phyloP scores from a whole-genome alignment of 139 green algal genomes.

The Picochlorum sp. region DNA sequence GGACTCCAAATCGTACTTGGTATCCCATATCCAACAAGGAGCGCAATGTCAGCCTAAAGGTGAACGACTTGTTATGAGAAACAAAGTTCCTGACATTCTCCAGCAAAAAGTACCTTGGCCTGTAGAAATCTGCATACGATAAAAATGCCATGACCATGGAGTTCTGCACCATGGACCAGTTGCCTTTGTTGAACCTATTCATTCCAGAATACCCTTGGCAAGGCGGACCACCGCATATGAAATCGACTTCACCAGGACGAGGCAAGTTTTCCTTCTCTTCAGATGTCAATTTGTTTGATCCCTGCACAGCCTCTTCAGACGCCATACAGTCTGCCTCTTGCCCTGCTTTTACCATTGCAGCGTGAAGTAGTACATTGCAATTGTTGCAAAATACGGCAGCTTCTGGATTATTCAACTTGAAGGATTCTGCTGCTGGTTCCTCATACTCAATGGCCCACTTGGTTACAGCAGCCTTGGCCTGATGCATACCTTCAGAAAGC shows the following conservation, averaged over 20 bases:
- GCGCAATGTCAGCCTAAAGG: constrained; percentile 84
- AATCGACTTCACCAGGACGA: constrained; percentile 80
- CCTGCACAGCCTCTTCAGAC: constrained; percentile 26
- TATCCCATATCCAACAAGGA: constrained; percentile 95
- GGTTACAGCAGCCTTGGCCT: constrained; percentile 60
- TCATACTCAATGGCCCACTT: constrained; percentile 97
- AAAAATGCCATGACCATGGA: constrained; percentile 93
- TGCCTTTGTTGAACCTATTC: constrained; percentile 97
- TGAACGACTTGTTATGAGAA: constrained; percentile 86
- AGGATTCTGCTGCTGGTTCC: constrained; percentile 74
- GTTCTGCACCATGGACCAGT: constrained; percentile 95
- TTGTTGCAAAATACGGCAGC: constrained; percentile 69
- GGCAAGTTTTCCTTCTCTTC: constrained; percentile 50
- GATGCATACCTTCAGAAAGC: constrained; percentile 88
- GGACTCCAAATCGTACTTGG: constrained; percentile 94
- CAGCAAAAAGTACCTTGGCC: constrained; percentile 88
- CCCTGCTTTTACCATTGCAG: constrained; percentile 73
- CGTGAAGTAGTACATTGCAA: constrained; percentile 85
- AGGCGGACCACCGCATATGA: constrained; percentile 88
- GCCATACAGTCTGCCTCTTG: constrained; percentile 49
- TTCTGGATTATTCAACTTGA: constrained; percentile 79
- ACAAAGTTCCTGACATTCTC: constrained; percentile 98
- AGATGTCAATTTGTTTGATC: constrained; percentile 22
- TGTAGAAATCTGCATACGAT: constrained; percentile 87
- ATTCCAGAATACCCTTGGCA: constrained; percentile 98